Conservation (phyloP, 805 yeast genomes). For the Candida odintsovae region DNA sequence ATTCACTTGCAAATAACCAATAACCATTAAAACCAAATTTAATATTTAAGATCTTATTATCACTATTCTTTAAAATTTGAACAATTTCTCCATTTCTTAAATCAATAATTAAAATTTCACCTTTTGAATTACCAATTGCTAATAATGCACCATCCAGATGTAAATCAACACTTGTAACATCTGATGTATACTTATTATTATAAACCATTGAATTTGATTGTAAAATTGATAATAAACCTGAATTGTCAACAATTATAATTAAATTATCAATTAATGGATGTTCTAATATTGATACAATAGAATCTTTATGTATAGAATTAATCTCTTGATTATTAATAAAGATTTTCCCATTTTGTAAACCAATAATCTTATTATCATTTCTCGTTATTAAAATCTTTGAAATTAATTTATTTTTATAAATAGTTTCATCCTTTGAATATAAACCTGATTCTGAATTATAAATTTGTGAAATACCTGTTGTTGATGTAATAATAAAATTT, state of each 20-base stretch:
- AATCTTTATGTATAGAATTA: conserved; percentile 3
- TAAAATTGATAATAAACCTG: conserved; percentile 21
- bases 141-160: conserved; percentile 45
- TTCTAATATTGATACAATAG: conserved; percentile 22
- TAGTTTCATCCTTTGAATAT: conserved; percentile 9
- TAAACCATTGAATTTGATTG: conserved; percentile 6
- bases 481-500: conserved; percentile 11
- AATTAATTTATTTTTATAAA: conserved; percentile 11
- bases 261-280: conserved; percentile 31
- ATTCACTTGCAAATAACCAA: conserved; percentile 40
- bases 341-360: conserved; percentile 14
- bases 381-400: conserved; percentile 5
- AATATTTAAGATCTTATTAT: conserved; percentile 27
- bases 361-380: conserved; percentile 6
- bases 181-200: conserved; percentile 1
- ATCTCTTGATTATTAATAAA: conserved; percentile 6
- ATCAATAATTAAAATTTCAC: conserved; percentile 29
- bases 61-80: conserved; percentile 15
- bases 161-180: conserved; percentile 17
- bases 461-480: conserved; percentile 13
- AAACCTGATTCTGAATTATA: conserved; percentile 6
- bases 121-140: conserved; percentile 27
- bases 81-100: conserved; percentile 29
- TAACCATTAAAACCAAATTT: conserved; percentile 61
- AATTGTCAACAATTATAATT: conserved; percentile 24